Base-by-base conservation (phyloP, 176 grass and related monocot genomes). In the Eleusine indica region DNA sequence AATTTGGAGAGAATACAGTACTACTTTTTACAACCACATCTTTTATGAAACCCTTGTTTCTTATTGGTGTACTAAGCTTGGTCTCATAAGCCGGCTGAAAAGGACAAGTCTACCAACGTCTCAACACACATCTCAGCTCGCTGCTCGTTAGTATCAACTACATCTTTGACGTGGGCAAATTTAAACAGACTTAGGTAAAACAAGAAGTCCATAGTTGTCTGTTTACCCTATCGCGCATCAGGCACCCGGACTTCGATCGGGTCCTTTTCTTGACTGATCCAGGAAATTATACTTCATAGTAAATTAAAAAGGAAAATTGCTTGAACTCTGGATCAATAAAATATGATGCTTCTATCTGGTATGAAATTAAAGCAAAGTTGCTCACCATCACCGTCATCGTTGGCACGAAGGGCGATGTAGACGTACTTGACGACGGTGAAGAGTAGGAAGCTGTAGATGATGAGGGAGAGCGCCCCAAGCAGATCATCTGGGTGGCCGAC, bases 321-420 rank as follows among this genome's bases (percentile, higher is more conserved):
- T 9, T 44, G 6, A 5, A 44, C 9, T 47, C 44, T 47, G 8
- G 44, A 47, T 47, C 44, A 8, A 47, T 1, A 47, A 47, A 47
- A 47, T 58, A 58, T 58, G 54, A 7, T 58, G 4, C n/a, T 61
- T 61, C 7, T 52, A 52, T 0, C 12, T n/a, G 8, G 21, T 25
- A 25, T 22, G 2, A 11, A 0, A 25, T 22, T 0, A 11, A 0
- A 22, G 21, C 58, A 61, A 61, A 61, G 58, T 38, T 11, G 21
- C 74, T 85, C 65, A 91, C 86, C 90, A 14, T 89, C 80, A 15
- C 90, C 90, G 7, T 84, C 84, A 70, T 92, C 90, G 10, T 86
- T 87, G 5, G 90, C 90, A 32, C 76, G 57, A n/a, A 92, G 84
- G 3, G 89, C 87, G 46, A 89, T 68, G 75, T 89, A 89, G 30